These are phyloP conservation scores for Heterobasidion parviporum DNA, from an alignment of 1,284 basidiomycete genomes.

Conservation along the genomic window DNA sequence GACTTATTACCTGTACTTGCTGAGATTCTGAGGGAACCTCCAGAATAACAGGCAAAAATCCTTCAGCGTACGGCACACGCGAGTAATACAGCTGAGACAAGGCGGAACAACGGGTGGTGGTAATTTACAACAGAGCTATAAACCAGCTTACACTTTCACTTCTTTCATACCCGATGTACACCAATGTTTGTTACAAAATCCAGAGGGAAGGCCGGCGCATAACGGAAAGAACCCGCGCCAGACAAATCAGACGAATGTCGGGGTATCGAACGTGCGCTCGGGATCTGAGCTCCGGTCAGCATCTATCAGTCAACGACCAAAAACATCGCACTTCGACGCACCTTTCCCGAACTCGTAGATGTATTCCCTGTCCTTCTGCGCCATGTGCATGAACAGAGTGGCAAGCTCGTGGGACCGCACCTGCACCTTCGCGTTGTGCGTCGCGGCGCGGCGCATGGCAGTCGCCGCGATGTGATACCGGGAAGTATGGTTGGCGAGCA, in stretches of 20 bases:
- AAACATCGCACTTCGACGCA: constrained; percentile 13
- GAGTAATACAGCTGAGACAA: too few species aligned
- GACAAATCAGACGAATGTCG: background rate
- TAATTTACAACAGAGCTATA: too few species aligned
- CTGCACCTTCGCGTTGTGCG: constrained; percentile 41
- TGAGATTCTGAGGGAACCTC: too few species aligned
- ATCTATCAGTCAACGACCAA: constrained; percentile 1
- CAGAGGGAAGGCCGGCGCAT: too few species aligned
- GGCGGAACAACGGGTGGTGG: too few species aligned
- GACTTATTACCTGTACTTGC: too few species aligned
- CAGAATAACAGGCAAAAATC: too few species aligned
- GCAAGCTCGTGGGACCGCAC: constrained; percentile 44
- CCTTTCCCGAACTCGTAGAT: constrained; percentile 50
- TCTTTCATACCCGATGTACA: too few species aligned
- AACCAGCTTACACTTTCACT: too few species aligned
- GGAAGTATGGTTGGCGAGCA: constrained; percentile 58
- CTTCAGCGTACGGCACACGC: too few species aligned
- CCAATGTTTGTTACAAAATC: too few species aligned
- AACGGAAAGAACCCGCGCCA: too few species aligned
- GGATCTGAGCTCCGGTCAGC: constrained; percentile 24
- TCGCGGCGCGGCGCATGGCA: constrained; percentile 46
- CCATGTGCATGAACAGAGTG: constrained; percentile 45
- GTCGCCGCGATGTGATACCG: constrained; percentile 54
- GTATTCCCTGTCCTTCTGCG: constrained; percentile 45
- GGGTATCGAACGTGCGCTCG: constrained; percentile 10